Evolutionary conservation across 208 protist species (phyloP).

Genomic region (Leishmania tarentolae): DNA sequence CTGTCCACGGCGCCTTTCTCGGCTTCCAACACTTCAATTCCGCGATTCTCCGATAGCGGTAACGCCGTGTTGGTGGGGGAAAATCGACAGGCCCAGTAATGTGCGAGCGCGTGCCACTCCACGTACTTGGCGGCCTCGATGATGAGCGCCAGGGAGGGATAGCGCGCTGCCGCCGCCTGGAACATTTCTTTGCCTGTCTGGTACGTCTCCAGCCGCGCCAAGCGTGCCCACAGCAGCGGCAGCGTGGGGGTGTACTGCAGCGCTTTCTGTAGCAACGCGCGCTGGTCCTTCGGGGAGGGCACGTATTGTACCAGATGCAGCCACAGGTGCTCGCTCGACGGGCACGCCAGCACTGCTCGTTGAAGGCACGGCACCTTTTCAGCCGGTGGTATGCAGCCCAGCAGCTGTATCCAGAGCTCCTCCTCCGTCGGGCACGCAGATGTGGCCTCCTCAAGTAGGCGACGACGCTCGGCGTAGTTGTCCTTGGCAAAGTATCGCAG

Average conservation of each 20-base stretch:
- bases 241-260: conserved; percentile 65
- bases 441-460: conserved; percentile 73
- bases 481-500: conserved; percentile 41
- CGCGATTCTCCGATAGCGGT: no score
- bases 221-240: conserved; percentile 68
- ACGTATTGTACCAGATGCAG: conserved; percentile 58
- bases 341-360: conserved; percentile 72
- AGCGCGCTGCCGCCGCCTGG: conserved; percentile 52
- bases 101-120: conserved; percentile 51
- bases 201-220: conserved; percentile 65
- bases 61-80: background rate
- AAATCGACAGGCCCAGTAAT: conserved; percentile 29
- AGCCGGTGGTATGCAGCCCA: conserved; percentile 52
- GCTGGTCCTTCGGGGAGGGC: conserved; percentile 50
- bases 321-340: conserved; percentile 75
- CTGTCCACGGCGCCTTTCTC: background rate
- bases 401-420: conserved; percentile 66
- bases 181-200: conserved; percentile 73
- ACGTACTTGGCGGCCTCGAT: conserved; percentile 83
- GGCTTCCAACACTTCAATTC: background rate
- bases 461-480: conserved; percentile 44
- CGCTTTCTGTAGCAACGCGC: conserved; percentile 57
- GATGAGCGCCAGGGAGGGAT: conserved; percentile 67
- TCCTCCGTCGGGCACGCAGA: conserved; percentile 54
- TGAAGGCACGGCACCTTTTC: conserved; percentile 62